phyloP scores from a whole-genome alignment of 192 early-diverging fungal species.

The Podila verticillata region DNA sequence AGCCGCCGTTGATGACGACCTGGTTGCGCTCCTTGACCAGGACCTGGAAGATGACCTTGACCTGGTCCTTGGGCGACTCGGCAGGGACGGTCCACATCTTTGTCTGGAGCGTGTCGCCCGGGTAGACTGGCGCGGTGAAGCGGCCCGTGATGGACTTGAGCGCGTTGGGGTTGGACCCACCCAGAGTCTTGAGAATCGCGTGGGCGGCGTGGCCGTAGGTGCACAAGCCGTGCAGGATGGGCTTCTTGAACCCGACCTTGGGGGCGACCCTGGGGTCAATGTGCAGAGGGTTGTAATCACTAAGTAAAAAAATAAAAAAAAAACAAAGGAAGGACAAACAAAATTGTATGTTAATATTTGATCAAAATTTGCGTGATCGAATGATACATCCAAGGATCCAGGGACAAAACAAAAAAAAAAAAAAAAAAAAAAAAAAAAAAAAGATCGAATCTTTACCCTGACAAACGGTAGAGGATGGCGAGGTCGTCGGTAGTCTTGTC shows the following conservation, averaged over 20 bases:
- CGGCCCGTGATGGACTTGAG: conserved; percentile 73
- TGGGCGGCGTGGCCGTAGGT: conserved; percentile 68
- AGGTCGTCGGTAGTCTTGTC: conserved; percentile 58
- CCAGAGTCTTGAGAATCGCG: conserved; percentile 67
- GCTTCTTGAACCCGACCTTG: conserved; percentile 72
- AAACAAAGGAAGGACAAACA: conserved; percentile 12
- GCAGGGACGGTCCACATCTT: conserved; percentile 75
- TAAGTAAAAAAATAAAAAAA: conserved; percentile 8
- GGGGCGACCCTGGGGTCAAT: conserved; percentile 75
- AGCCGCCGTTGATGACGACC: conserved; percentile 70
- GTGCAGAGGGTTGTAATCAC: conserved; percentile 83
- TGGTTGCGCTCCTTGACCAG: conserved; percentile 66
- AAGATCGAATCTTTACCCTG: conserved; percentile 58
- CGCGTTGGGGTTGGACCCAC: conserved; percentile 56
- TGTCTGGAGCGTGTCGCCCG: conserved; percentile 74
- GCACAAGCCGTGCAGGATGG: conserved; percentile 79
- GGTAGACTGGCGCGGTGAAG: conserved; percentile 78
- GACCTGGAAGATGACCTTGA: conserved; percentile 66
- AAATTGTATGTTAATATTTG: not conserved
- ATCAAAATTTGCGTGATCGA: too few species aligned
- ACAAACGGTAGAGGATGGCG: conserved; percentile 78
- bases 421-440: not conserved
- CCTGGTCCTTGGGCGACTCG: conserved; percentile 48
- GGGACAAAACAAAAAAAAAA: not conserved
- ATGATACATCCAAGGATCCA: too few species aligned